phyloP scores from a whole-genome alignment of 2,329 filamentous ascomycete genomes.

The Arthrobotrys iridis region DNA sequence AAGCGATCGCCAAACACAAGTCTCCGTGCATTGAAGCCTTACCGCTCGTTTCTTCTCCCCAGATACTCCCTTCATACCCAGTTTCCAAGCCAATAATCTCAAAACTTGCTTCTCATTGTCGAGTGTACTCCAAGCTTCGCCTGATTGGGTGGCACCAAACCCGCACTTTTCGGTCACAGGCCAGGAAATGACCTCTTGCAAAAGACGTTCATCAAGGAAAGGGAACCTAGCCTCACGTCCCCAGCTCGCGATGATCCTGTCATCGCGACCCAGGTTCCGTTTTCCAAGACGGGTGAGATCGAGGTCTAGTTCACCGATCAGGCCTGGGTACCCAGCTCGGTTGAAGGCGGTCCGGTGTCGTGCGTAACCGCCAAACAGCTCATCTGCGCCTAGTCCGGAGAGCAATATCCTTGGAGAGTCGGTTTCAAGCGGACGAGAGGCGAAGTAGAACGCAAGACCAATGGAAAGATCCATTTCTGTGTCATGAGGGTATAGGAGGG shows the following conservation, averaged over 20 bases:
- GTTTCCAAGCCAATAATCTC: slow-evolving; percentile 76
- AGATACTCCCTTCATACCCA: slow-evolving; percentile 77
- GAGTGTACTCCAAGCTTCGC: slow-evolving; percentile 56
- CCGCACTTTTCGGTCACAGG: slow-evolving; percentile 89
- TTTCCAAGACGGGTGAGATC: slow-evolving; percentile 88
- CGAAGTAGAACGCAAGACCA: slow-evolving; percentile 91
- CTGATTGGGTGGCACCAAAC: slow-evolving; percentile 67
- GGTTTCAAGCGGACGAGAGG: slow-evolving; percentile 73
- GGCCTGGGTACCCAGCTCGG: slow-evolving; percentile 73
- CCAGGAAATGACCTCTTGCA: slow-evolving; percentile 78
- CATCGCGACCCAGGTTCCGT: slow-evolving; percentile 93
- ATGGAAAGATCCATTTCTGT: slow-evolving; percentile 99
- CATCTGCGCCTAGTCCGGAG: slow-evolving; percentile 93
- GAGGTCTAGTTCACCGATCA: slow-evolving; percentile 83
- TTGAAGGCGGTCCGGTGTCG: slow-evolving; percentile 80
- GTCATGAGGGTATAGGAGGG: slow-evolving; percentile 89
- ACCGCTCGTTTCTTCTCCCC: slow-evolving; percentile 93
- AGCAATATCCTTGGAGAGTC: slow-evolving; percentile 75
- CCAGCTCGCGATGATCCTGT: slow-evolving; percentile 90
- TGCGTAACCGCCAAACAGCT: slow-evolving; percentile 92
- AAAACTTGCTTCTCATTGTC: slow-evolving; percentile 77
- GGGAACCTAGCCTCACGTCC: slow-evolving; percentile 88
- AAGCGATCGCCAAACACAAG: slow-evolving; percentile 47
- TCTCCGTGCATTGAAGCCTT: slow-evolving; percentile 7
- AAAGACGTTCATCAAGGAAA: slow-evolving; percentile 85